Percentiles rank a stretch among this genome's conserved stretches.
These are phyloP conservation scores for Trametes maxima DNA, from an alignment of 768 basidiomycete species.

Conservation along the genomic window DNA sequence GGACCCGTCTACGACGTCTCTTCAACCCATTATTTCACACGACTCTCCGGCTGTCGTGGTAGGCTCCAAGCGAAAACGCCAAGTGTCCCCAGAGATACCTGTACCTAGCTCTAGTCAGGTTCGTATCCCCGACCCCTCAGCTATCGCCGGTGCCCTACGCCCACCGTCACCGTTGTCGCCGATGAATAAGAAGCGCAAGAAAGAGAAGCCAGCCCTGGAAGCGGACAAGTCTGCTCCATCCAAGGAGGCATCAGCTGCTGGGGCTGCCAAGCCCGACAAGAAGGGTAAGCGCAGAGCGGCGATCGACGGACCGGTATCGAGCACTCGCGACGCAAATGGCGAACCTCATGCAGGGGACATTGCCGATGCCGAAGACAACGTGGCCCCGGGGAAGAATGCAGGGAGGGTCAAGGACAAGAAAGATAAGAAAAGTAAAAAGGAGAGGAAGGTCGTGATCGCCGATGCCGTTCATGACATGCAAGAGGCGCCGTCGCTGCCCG, in stretches of 20 bases:
- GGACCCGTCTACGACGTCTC: too few species aligned
- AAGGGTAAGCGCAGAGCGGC: constrained; percentile 3
- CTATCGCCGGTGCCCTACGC: neutral
- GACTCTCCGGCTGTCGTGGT: neutral
- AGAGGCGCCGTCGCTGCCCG: neutral
- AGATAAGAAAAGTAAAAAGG: constrained; percentile 22
- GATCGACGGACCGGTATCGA: neutral
- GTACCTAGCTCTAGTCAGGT: neutral
- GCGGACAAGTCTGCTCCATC: neutral
- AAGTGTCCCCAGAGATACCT: neutral
- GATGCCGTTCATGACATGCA: neutral
- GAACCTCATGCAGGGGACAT: neutral
- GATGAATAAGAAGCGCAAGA: constrained; percentile 33
- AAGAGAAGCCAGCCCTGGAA: constrained; percentile 19
- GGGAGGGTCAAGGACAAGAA: constrained; percentile 25
- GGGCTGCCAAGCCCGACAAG: neutral
- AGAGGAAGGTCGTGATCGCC: neutral
- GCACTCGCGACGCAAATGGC: neutral
- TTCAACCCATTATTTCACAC: neutral
- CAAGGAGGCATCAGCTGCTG: neutral
- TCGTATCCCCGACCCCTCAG: neutral
- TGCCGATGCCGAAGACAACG: constrained; percentile 1
- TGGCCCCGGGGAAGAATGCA: neutral
- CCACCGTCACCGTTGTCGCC: neutral
- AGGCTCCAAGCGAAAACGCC: constrained; percentile 20